Percentiles rank a stretch among this genome's conserved stretches.
Conservation (phyloP, 2,329 filamentous ascomycete species). For the Phaeophleospora eucalypticola region DNA sequence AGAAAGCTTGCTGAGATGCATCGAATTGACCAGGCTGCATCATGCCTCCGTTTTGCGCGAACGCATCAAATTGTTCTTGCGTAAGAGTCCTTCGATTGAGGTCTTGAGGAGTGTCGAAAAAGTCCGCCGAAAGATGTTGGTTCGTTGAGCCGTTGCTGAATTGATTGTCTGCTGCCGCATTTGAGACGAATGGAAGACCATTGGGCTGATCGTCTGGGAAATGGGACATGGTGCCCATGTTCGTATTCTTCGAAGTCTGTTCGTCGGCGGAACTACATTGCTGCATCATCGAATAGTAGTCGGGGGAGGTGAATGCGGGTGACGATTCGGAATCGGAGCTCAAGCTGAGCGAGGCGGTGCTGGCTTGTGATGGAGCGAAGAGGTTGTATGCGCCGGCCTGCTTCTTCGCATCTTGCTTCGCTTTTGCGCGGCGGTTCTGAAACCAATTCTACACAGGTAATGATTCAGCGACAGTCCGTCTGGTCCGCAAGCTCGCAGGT, state of each 20-base stretch:
- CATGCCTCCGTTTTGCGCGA: slow-evolving; percentile 25
- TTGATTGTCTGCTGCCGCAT: slow-evolving; percentile 5
- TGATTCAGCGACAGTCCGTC: no score
- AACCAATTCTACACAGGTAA: slow-evolving; percentile 51
- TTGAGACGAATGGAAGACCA: slow-evolving; percentile 8
- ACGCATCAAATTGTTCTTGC: slow-evolving; percentile 36
- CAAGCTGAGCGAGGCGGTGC: slow-evolving; percentile 17
- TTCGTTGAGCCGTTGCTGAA: slow-evolving; percentile 8
- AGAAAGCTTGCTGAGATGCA: slow-evolving; percentile 14
- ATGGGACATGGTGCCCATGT: slow-evolving; percentile 6
- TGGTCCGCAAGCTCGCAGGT: slow-evolving; percentile 1
- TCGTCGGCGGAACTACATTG: slow-evolving; percentile 19
- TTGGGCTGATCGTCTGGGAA: slow-evolving; percentile 9
- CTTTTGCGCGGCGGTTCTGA: slow-evolving; percentile 50
- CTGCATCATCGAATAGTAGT: slow-evolving; percentile 32
- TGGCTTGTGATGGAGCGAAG: slow-evolving; percentile 13
- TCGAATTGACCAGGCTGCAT: slow-evolving; percentile 16
- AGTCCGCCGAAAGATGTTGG: slow-evolving; percentile 16
- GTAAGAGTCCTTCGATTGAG: slow-evolving; percentile 35
- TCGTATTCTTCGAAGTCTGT: slow-evolving; percentile 12
- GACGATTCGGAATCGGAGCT: slow-evolving; percentile 31
- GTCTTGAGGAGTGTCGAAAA: slow-evolving; percentile 33
- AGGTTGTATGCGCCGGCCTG: slow-evolving; percentile 30
- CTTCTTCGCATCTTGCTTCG: slow-evolving; percentile 52
- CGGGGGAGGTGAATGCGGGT: slow-evolving; percentile 28